Base-by-base conservation (phyloP, 495 filamentous ascomycete species). In the Xylaria castorea region DNA sequence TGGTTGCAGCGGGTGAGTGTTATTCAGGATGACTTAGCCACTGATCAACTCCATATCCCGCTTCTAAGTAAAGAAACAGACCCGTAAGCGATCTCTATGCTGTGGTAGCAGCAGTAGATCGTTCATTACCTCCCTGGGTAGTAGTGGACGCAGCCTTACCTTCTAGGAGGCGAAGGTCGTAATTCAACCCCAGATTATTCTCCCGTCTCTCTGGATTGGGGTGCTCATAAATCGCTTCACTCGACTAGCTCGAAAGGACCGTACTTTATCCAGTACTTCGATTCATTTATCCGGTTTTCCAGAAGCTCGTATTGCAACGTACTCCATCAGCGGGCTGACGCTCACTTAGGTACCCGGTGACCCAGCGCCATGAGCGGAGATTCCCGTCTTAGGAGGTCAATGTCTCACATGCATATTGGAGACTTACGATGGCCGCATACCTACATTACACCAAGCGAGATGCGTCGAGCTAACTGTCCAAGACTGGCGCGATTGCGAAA, bases 61-160 rank as follows among this genome's bases (percentile, higher is more conserved):
- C 32, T 58, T 66, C 62, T 58, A 66, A 71, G 50, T 64, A 57
- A 71, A 71, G 68, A 63, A 71, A 71, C 68, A 71, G 53, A 36
- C 57, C 57, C 34, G 44, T 71, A 58, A 71, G 68, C 58, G 68
- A 71, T 71, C 57, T 62, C 40, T 34, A 48, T 50, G 38, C 58
- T 27, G 58, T 71, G 34, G 69, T 71, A 55, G 70, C 61, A 71
- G 58, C 58, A 66, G 70, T 65, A 71, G 69, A 66, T 71, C 50
- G 61, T 60, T 66, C 70, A 66, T 55, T 55, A 42, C 61, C 62
- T 71, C 61, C 51, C 70, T 48, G 48, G 60, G 70, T 71, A 66
- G 70, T 40, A 71, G 46, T 34, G 70, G 73, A 78, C 76, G 76
- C 78, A 80, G 78, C 78, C 78, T 76, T 80, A 80, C 57, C 60